These are phyloP conservation scores for Vicia villosa DNA, from an alignment of 306 rosid genomes.

Conservation along the genomic window DNA sequence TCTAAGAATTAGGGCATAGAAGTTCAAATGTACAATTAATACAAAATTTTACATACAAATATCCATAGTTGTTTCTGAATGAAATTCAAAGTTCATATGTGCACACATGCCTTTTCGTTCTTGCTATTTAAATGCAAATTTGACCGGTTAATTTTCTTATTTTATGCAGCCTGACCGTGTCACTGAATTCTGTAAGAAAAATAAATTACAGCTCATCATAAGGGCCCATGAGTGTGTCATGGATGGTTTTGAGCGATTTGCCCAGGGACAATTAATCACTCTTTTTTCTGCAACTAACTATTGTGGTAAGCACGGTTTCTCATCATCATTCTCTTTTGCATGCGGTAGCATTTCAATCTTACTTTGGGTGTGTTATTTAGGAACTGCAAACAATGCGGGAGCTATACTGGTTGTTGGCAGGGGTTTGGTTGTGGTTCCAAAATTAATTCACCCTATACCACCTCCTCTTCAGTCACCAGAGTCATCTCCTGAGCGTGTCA, in stretches of 20 bases:
- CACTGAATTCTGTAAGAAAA: constrained; percentile 91
- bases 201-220: constrained; percentile 91
- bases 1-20: constrained; percentile 1
- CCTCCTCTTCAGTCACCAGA: constrained; percentile 98
- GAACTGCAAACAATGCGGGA: constrained; percentile 99
- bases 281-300: constrained; percentile 99
- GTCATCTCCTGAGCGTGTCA: constrained; percentile 89
- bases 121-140: constrained; percentile 13
- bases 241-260: constrained; percentile 99
- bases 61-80: constrained; percentile 9
- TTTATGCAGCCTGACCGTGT: constrained; percentile 95
- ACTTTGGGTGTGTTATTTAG: constrained; percentile 43
- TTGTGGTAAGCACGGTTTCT: constrained; percentile 68
- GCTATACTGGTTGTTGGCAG: constrained; percentile 98
- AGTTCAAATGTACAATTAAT: constrained; percentile 1
- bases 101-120: constrained; percentile 7
- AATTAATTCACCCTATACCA: constrained; percentile 94
- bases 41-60: constrained; percentile 16
- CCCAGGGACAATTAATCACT: constrained; percentile 96
- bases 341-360: constrained; percentile 40
- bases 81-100: background rate
- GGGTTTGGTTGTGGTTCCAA: constrained; percentile 98
- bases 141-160: constrained; percentile 35
- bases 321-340: constrained; percentile 4
- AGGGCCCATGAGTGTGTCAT: constrained; percentile 99